Conservation (phyloP, 768 basidiomycete species). For the Pisolithus microcarpus region DNA sequence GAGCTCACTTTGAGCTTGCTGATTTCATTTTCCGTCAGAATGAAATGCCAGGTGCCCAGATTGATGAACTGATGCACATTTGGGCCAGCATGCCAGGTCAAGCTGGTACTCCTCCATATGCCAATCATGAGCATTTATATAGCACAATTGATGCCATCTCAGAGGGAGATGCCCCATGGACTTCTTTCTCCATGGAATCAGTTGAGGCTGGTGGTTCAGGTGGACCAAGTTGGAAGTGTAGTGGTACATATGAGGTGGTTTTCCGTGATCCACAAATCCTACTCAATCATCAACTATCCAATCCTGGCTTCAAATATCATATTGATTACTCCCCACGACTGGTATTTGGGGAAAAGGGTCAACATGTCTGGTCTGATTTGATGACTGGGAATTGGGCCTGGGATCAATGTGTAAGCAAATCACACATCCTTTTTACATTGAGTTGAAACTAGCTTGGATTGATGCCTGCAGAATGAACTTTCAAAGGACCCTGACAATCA, state of each 20-base stretch:
- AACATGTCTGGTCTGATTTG: background rate
- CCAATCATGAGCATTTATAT: conserved; percentile 14
- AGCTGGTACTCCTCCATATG: conserved; percentile 13
- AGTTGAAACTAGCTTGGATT: too few relatives aligned
- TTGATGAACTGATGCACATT: conserved; percentile 5
- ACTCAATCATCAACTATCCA: background rate
- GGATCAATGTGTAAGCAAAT: conserved; percentile 9
- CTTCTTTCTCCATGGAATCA: too few relatives aligned
- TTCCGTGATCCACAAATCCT: too few relatives aligned
- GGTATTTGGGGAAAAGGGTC: background rate
- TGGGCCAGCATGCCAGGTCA: conserved; percentile 7
- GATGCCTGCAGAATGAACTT: too few relatives aligned
- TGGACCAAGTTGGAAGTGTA: too few relatives aligned
- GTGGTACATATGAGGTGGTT: too few relatives aligned
- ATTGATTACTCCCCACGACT: background rate
- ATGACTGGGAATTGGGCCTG: background rate
- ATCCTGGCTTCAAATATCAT: background rate
- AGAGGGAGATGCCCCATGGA: background rate
- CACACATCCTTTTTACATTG: too few relatives aligned
- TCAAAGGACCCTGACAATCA: conserved; percentile 8
- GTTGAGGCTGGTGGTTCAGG: too few relatives aligned
- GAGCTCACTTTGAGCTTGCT: conserved; percentile 2
- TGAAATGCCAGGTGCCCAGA: conserved; percentile 4
- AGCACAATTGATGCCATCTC: conserved; percentile 19
- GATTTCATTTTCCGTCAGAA: conserved; percentile 4